These are phyloP conservation scores for Plasmodium sp. DNA, from an alignment of 169 alveolate genomes.

Conservation along the genomic window DNA sequence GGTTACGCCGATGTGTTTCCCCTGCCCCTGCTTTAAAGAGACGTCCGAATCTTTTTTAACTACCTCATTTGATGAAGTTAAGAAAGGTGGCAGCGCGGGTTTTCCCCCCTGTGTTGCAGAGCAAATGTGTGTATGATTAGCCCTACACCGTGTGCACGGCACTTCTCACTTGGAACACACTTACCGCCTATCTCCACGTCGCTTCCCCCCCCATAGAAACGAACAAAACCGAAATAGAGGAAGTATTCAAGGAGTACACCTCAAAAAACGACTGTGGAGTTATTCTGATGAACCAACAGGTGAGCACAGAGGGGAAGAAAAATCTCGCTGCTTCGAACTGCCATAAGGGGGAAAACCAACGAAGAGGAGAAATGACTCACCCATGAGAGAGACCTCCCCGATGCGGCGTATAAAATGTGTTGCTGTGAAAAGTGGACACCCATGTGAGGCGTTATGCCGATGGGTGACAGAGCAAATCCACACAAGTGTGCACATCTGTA, in stretches of 20 bases:
- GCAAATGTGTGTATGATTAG: not conserved
- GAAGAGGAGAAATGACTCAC: not conserved
- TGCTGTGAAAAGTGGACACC: not conserved
- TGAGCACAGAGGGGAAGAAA: slow-evolving; percentile 9
- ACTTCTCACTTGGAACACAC: not conserved
- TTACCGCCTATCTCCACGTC: not conserved
- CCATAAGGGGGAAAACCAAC: not conserved
- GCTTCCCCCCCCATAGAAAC: slow-evolving; percentile 71
- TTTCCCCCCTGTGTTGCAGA: not conserved
- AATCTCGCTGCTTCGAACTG: not conserved
- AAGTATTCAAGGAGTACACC: slow-evolving; percentile 79
- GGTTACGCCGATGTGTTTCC: not conserved
- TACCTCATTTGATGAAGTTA: not conserved
- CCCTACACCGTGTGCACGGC: not conserved
- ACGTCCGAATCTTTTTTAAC: not conserved
- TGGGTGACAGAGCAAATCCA: not conserved
- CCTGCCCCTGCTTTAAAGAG: not conserved
- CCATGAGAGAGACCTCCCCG: not conserved
- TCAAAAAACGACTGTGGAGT: slow-evolving; percentile 82
- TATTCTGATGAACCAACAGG: slow-evolving; percentile 82
- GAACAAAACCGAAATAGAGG: slow-evolving; percentile 80
- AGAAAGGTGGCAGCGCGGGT: not conserved
- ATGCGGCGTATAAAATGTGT: not conserved
- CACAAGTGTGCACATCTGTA: not conserved
- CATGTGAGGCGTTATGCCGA: not conserved